Conservation (phyloP, 331 rosid species). For the Prunus yedoensis region DNA sequence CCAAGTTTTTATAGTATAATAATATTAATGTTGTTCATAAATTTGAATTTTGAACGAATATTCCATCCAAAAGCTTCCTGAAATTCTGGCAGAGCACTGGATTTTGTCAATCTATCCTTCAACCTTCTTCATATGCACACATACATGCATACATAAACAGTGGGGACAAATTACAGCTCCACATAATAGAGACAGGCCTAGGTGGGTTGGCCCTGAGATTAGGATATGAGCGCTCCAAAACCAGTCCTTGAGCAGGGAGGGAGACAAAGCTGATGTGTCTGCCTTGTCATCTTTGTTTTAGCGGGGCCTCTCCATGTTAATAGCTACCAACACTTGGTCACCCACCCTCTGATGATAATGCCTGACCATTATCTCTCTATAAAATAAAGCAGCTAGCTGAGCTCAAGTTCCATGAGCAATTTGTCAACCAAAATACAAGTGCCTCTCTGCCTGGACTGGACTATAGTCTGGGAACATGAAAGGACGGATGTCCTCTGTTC, state of each 20-base stretch:
- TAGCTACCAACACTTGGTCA: slow-evolving; percentile 42
- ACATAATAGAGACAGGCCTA: slow-evolving; percentile 34
- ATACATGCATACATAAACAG: neutral
- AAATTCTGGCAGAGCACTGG: slow-evolving; percentile 1
- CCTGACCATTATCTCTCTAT: neutral
- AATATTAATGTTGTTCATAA: too few relatives aligned
- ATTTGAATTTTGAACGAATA: neutral
- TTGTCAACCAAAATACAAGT: neutral
- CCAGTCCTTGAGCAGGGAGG: slow-evolving; percentile 20
- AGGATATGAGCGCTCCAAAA: slow-evolving; percentile 20
- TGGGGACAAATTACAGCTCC: slow-evolving; percentile 29
- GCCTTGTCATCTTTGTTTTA: slow-evolving; percentile 42
- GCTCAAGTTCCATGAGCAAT: slow-evolving; percentile 1
- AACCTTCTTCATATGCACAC: too few relatives aligned
- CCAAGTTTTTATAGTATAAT: neutral
- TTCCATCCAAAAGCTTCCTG: neutral
- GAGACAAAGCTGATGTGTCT: slow-evolving; percentile 44
- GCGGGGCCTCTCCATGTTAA: slow-evolving; percentile 8
- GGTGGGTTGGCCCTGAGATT: slow-evolving; percentile 27
- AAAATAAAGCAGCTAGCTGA: neutral
- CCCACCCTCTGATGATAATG: slow-evolving; percentile 6
- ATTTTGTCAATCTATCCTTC: neutral
- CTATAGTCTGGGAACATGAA: slow-evolving; percentile 9
- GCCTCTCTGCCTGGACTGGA: neutral
- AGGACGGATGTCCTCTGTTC: slow-evolving; percentile 22